Base-by-base conservation (phyloP, 495 filamentous ascomycete genomes). In the Hypoxylon fragiforme region DNA sequence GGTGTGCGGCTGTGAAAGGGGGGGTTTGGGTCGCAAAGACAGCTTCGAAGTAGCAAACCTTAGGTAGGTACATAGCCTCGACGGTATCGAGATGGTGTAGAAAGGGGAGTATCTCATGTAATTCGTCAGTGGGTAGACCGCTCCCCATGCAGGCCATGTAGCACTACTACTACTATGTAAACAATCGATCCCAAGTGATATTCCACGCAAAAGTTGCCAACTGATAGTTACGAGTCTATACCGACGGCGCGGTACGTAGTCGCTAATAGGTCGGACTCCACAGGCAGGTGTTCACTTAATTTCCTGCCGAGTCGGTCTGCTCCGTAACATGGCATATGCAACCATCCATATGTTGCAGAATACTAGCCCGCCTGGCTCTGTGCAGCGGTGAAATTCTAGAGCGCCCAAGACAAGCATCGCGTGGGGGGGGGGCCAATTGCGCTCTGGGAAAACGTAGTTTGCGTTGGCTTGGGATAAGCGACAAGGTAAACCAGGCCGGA, bases 121-220 rank as follows among this genome's bases (percentile, higher is more conserved):
- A 44, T 44, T 48, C 40, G 39, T 39, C 52, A 44, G 31, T 37
- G 28, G n/a, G 24, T 16, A 54, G 56, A 60, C 56, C 56, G 56
- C 49, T 44, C 20, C 36, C 54, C 21, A 51, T 46, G 50, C 50
- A 50, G 18, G 14, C 14, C 34, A 60, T 50, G 14, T 28, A 16
- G 8, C 34, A 24, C 48, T 20, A 16, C 19, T 24, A 30, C 31
- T 16, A 45, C 50, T 52, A 34, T 3, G 21, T 36, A 30, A 16
- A 26, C 16, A 11, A 31, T 21, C 38, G 43, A 21, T 26, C 14
- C 20, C 20, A 42, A n/a, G 46, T 37, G 9, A 7, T 3, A 40
- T 20, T 13, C 21, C 16, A 20, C 7, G 37, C 30, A 2, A 43
- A 55, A 34, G 7, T 9, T 44, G 28, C 9, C 31, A 31, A 14